Percentiles rank a stretch among this genome's conserved stretches.
Evolutionary conservation across 345 rosid species (phyloP).

Genomic region (Syzygium grande): DNA sequence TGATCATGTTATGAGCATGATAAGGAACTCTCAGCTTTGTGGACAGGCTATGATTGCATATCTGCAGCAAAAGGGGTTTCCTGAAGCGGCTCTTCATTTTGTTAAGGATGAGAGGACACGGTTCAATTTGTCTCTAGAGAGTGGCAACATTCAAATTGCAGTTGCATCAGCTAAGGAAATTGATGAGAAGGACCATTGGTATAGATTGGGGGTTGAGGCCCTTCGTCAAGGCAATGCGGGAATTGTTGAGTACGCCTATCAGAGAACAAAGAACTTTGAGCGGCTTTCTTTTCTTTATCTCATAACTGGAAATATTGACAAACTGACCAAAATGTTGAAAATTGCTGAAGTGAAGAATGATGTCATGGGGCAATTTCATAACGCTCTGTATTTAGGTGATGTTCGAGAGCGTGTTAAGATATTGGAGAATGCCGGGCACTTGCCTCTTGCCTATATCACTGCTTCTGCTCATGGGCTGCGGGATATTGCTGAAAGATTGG

Average conservation of each 20-base stretch:
- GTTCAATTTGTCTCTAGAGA: slow-evolving; percentile 84
- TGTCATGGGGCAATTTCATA: slow-evolving; percentile 94
- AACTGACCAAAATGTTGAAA: slow-evolving; percentile 81
- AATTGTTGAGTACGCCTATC: slow-evolving; percentile 90
- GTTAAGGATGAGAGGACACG: slow-evolving; percentile 92
- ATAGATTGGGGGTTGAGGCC: slow-evolving; percentile 82
- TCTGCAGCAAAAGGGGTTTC: slow-evolving; percentile 95
- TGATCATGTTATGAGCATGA: slow-evolving; percentile 92
- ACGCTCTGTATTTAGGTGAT: slow-evolving; percentile 87
- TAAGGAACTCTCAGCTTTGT: slow-evolving; percentile 83
- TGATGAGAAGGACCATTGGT: slow-evolving; percentile 93
- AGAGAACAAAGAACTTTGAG: slow-evolving; percentile 96
- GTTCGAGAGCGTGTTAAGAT: slow-evolving; percentile 82
- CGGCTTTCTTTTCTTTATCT: slow-evolving; percentile 90
- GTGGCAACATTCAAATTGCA: slow-evolving; percentile 89
- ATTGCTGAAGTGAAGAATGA: slow-evolving; percentile 92
- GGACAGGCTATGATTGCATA: slow-evolving; percentile 97
- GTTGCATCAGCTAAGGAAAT: slow-evolving; percentile 95
- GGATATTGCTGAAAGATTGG: slow-evolving; percentile 68
- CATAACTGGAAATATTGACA: slow-evolving; percentile 74
- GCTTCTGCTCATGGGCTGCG: slow-evolving; percentile 78
- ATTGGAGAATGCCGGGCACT: slow-evolving; percentile 83
- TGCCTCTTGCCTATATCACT: slow-evolving; percentile 81
- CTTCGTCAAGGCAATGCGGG: slow-evolving; percentile 92
- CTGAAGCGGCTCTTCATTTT: slow-evolving; percentile 96